Conservation (phyloP, 1,284 basidiomycete species). For the Kwoniella shivajii region DNA sequence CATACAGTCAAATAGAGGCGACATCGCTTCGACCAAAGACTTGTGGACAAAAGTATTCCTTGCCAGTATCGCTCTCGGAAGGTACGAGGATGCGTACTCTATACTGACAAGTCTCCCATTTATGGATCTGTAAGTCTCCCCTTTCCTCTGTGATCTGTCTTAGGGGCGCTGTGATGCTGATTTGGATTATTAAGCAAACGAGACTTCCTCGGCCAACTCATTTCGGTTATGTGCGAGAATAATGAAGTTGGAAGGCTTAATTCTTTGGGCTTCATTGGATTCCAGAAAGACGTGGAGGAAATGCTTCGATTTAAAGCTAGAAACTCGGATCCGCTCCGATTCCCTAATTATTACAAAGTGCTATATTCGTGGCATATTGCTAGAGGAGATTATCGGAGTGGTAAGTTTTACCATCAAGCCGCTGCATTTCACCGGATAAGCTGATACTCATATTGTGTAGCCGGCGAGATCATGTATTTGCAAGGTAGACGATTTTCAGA, state of each 20-base stretch:
- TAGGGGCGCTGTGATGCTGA: neutral
- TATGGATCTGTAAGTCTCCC: constrained; percentile 73
- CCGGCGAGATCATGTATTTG: constrained; percentile 91
- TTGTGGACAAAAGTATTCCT: constrained; percentile 80
- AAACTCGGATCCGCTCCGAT: constrained; percentile 83
- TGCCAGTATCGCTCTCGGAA: constrained; percentile 69
- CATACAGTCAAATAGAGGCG: constrained; percentile 56
- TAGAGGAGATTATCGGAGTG: constrained; percentile 83
- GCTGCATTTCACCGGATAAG: constrained; percentile 3
- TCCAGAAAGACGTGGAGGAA: constrained; percentile 85
- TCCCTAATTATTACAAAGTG: constrained; percentile 86
- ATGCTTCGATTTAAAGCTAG: constrained; percentile 90
- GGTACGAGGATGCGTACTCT: constrained; percentile 84
- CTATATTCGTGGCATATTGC: constrained; percentile 92
- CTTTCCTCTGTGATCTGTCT: neutral
- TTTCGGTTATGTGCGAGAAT: constrained; percentile 91
- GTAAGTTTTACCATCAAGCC: constrained; percentile 58
- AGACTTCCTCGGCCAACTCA: constrained; percentile 75
- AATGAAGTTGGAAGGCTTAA: constrained; percentile 77
- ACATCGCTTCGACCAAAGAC: constrained; percentile 61
- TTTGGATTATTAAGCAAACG: constrained; percentile 63
- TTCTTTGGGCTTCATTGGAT: constrained; percentile 79
- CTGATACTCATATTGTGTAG: constrained; percentile 55
- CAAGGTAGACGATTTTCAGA: constrained; percentile 78
- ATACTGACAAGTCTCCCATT: constrained; percentile 72